Conservation (phyloP, 83 land plant genomes). For the Picea abies region DNA sequence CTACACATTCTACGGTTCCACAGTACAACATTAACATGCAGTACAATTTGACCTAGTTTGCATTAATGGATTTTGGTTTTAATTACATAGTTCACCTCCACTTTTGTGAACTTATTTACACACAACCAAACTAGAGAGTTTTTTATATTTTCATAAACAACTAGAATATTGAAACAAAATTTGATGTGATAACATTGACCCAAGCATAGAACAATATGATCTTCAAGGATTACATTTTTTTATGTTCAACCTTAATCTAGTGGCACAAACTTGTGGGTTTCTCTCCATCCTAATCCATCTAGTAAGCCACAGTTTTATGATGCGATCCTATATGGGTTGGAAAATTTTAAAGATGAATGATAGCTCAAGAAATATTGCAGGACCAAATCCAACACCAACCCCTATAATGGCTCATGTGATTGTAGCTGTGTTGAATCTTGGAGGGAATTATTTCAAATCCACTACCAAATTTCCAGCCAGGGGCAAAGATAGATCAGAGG, state of each 20-base stretch:
- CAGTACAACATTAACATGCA: background rate
- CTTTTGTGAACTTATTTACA: slow-evolving; percentile 4
- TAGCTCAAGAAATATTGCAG: slow-evolving; percentile 47
- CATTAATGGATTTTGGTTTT: background rate
- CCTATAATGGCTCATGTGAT: background rate
- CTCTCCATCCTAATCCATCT: slow-evolving; percentile 35
- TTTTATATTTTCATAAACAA: slow-evolving; percentile 46
- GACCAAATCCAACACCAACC: slow-evolving; percentile 43
- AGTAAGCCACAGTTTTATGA: slow-evolving; percentile 12
- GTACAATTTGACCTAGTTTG: background rate
- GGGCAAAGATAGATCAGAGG: no score
- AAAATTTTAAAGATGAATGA: slow-evolving; percentile 54
- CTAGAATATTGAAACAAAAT: slow-evolving; percentile 32
- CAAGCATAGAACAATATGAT: slow-evolving; percentile 14
- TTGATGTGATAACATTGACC: slow-evolving; percentile 32
- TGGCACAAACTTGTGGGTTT: slow-evolving; percentile 43
- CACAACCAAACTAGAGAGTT: slow-evolving; percentile 7
- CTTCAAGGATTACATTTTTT: slow-evolving; percentile 35
- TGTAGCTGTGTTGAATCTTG: no score
- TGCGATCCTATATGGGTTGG: slow-evolving; percentile 60
- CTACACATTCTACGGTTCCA: slow-evolving; percentile 21
- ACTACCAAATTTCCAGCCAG: background rate
- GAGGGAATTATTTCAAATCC: background rate
- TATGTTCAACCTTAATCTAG: background rate
- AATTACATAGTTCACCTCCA: background rate